Percentiles rank a stretch among this genome's conserved stretches.
phyloP scores from a whole-genome alignment of 1,139 yeast genomes.

The Saccharomyces hybrid region DNA sequence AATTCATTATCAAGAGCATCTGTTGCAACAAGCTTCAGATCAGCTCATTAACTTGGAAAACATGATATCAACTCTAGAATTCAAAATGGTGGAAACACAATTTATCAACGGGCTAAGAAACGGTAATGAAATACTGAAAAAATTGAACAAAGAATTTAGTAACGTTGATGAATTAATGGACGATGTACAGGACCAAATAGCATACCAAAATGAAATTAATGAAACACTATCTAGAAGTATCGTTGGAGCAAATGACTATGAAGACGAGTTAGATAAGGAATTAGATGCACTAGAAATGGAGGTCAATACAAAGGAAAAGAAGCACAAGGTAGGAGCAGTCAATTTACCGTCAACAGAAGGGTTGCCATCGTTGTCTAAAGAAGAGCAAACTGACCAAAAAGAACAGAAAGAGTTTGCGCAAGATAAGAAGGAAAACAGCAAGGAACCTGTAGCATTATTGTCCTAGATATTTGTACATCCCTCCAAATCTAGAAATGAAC shows the following conservation, averaged over 20 bases:
- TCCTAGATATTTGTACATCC: not conserved
- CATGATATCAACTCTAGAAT: constrained; percentile 71
- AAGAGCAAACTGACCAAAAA: not conserved
- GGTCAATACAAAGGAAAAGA: constrained; percentile 17
- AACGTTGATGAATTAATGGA: constrained; percentile 79
- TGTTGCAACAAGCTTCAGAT: constrained; percentile 59
- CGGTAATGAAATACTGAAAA: constrained; percentile 69
- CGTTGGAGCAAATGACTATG: constrained; percentile 38
- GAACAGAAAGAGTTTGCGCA: not conserved
- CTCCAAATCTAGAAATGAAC: not conserved
- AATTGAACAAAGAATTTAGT: constrained; percentile 69
- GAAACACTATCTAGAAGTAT: constrained; percentile 42
- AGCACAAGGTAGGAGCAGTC: constrained; percentile 7
- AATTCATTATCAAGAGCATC: constrained; percentile 71
- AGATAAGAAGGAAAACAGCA: not conserved
- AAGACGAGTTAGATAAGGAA: constrained; percentile 51
- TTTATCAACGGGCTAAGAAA: constrained; percentile 70
- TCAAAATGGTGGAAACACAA: constrained; percentile 80
- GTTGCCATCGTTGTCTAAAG: constrained; percentile 11
- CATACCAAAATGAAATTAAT: constrained; percentile 64
- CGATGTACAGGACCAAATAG: constrained; percentile 72
- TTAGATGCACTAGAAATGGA: constrained; percentile 39
- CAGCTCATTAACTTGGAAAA: constrained; percentile 74
- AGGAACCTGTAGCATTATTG: not conserved
- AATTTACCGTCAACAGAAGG: constrained; percentile 22